Base-by-base conservation (phyloP, 768 basidiomycete species). In the Coprinopsis sp. region DNA sequence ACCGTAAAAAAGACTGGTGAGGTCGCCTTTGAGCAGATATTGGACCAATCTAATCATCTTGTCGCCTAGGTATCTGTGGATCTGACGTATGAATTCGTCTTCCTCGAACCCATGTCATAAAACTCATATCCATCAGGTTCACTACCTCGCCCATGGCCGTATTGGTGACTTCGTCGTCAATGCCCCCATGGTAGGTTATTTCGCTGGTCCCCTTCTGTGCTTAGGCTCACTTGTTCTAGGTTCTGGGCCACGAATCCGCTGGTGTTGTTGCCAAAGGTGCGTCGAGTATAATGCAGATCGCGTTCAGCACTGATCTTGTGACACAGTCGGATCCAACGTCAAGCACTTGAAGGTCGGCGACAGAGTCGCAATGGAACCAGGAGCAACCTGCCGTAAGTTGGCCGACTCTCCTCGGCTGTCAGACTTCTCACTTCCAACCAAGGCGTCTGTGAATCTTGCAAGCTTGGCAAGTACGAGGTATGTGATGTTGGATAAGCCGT, bases 171-270 rank as follows among this genome's bases (percentile, higher is more conserved):
- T 86, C 65, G 68, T 87, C 41, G 87, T 95, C 50, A 67, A 83
- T 47, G 76, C 76, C 29, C 90, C 91, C 0, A 92, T 91, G 85
- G 88, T 85, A 56, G 48, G 7, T 33, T 56, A 82, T 3, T 29
- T 48, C 23, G 23, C 34, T 24, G 34, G 18, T 13, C 8, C 33
- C 29, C 19, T 29, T 18, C 24, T 33, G 19, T 4, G 10, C 10
- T 25, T 31, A 46, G 29, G 14, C 24, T 38, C 19, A 43, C 19
- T 38, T 43, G 16, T 21, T 6, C 30, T 63, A 89, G 91, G 87
- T 92, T 39, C 82, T 97, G 34, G 95, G 95, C 16, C 95, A 98
- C 59, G 95, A 98, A 69, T 91, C 91, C 2, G 73, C 91, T 22
- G 93, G 91, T 10, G 66, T 91, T 38, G 66, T 96, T 40, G 70